phyloP scores from a whole-genome alignment of 495 filamentous ascomycete genomes.

The Chlorociboria aeruginascens region DNA sequence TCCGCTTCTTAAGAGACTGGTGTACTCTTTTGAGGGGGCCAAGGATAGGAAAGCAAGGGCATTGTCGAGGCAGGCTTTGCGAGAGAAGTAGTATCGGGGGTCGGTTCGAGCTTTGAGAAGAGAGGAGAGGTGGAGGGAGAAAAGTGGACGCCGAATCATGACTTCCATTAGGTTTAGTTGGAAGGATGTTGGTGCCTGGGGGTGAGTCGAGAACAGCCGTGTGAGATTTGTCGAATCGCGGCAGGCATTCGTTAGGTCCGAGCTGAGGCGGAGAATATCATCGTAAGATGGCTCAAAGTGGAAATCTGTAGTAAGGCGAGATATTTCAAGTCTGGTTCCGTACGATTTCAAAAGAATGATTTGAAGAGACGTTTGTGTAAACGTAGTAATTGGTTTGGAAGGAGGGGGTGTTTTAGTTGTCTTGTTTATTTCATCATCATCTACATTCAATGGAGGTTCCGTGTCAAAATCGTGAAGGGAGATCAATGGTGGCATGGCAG shows the following conservation, averaged over 20 bases:
- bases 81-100: slow-evolving; percentile 43
- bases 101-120: slow-evolving; percentile 34
- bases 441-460: slow-evolving; percentile 38
- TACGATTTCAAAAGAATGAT: slow-evolving; percentile 35
- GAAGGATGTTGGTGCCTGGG: slow-evolving; percentile 17
- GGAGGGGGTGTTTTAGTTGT: neutral
- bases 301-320: slow-evolving; percentile 36
- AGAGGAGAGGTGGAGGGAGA: slow-evolving; percentile 42
- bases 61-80: slow-evolving; percentile 39
- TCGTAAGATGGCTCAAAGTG: slow-evolving; percentile 37
- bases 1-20: slow-evolving; percentile 27
- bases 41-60: slow-evolving; percentile 38
- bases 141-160: slow-evolving; percentile 38
- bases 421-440: slow-evolving; percentile 29
- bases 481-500: slow-evolving; percentile 45
- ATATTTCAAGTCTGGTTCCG: slow-evolving; percentile 33
- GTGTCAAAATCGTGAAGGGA: slow-evolving; percentile 46
- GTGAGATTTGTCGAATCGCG: slow-evolving; percentile 18
- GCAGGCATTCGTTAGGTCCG: slow-evolving; percentile 27
- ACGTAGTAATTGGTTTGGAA: slow-evolving; percentile 14
- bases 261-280: slow-evolving; percentile 34
- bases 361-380: slow-evolving; percentile 42
- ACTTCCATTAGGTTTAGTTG: slow-evolving; percentile 26
- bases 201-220: slow-evolving; percentile 10
- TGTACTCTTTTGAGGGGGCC: slow-evolving; percentile 27